These are phyloP conservation scores for Eucalyptus pumila DNA, from an alignment of 345 rosid species.

Conservation along the genomic window DNA sequence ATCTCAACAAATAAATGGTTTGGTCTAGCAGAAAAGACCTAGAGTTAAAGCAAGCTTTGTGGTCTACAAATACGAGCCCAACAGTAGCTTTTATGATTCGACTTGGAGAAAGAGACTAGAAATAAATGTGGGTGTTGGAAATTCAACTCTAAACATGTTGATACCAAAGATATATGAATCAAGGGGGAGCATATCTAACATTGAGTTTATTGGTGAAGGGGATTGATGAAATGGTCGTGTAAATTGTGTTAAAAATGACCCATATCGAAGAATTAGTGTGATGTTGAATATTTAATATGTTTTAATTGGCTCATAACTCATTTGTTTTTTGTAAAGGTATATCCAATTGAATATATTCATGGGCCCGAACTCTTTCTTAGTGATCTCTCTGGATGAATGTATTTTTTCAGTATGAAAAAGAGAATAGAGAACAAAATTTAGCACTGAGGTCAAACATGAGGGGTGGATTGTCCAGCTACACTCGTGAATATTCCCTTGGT, in stretches of 20 bases:
- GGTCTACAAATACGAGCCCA: background rate
- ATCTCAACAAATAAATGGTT: background rate
- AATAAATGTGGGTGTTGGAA: background rate
- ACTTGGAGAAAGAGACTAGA: background rate
- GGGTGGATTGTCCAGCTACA: background rate
- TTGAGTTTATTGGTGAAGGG: background rate
- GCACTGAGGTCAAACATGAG: background rate
- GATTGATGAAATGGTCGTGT: accelerated
- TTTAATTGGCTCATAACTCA: background rate
- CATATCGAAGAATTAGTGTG: background rate
- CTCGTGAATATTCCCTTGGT: background rate
- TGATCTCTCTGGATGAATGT: accelerated
- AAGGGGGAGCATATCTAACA: background rate
- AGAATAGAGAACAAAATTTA: background rate
- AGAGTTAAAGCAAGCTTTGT: background rate
- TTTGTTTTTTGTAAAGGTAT: accelerated
- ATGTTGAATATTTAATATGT: background rate
- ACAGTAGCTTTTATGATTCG: background rate
- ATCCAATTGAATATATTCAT: background rate
- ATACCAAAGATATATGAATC: too few species aligned
- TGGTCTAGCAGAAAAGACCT: background rate
- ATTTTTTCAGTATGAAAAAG: too few species aligned
- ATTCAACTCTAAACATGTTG: background rate
- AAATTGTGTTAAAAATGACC: background rate
- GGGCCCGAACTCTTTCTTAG: accelerated